Conservation (phyloP, 2,329 filamentous ascomycete genomes). For the Endothia cerciana region DNA sequence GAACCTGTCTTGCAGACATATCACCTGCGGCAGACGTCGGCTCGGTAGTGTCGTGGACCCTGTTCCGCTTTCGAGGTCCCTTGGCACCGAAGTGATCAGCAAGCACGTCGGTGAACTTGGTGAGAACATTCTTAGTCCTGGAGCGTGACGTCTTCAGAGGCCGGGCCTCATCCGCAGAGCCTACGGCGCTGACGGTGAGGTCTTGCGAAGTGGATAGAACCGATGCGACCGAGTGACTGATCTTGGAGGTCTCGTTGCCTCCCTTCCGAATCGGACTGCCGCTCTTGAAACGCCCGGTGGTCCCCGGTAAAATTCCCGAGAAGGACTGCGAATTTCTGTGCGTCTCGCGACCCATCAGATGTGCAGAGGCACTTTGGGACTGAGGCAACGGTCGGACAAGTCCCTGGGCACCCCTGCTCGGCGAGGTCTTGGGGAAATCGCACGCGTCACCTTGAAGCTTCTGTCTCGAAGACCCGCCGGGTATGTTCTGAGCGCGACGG, state of each 20-base stretch:
- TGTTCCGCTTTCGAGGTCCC: slow-evolving; percentile 7
- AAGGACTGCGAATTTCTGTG: slow-evolving; percentile 2
- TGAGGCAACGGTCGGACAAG: slow-evolving; percentile 20
- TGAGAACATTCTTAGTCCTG: slow-evolving; percentile 25
- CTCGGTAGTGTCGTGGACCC: neutral
- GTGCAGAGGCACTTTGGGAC: slow-evolving; percentile 16
- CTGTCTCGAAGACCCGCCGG: slow-evolving; percentile 17
- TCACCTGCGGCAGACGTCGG: neutral
- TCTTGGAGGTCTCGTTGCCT: slow-evolving; percentile 6
- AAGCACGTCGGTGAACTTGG: slow-evolving; percentile 27
- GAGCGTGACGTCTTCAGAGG: slow-evolving; percentile 23
- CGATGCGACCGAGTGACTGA: slow-evolving; percentile 19
- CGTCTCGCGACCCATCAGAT: neutral
- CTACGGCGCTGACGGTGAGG: slow-evolving; percentile 11
- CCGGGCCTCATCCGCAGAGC: neutral
- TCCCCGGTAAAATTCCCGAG: slow-evolving; percentile 3
- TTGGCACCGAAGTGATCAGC: slow-evolving; percentile 25
- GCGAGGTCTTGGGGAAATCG: slow-evolving; percentile 9
- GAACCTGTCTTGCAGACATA: neutral
- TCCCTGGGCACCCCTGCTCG: slow-evolving; percentile 14
- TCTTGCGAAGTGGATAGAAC: neutral
- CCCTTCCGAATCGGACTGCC: slow-evolving; percentile 4
- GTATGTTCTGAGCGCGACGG: slow-evolving; percentile 10
- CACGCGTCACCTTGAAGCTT: neutral
- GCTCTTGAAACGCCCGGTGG: neutral